Evolutionary conservation across 352 stramenopile genomes (phyloP), one percentile per base, ranked within the genome.

Genomic region (Globisporangium irregulare): DNA sequence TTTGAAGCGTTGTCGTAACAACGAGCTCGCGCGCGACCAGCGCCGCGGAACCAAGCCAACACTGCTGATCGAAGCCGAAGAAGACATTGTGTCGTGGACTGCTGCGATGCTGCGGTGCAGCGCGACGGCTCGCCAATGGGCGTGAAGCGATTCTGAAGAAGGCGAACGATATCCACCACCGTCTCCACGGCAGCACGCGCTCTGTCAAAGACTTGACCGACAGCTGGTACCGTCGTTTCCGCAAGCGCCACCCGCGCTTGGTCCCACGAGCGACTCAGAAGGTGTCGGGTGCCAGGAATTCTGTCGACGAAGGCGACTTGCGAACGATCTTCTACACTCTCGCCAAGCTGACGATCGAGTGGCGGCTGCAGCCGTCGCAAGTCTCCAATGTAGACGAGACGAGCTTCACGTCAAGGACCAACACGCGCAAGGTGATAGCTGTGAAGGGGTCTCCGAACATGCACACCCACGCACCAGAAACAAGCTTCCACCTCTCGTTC

Each of bases 301-400:
- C 12, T 29, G 59, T 57, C n/a, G 41, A 51, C 4, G n/a, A 46
- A 14, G 14, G 32, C 36, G 48, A 50, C 36, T 20, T 68, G 24
- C 62, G 62, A 51, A 10, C 7, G 25, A 9, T 68, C 24, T 68
- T 68, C 32, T 48, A 68, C 14, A 68, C 24, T 9, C 48, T 68
- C 25, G 56, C 50, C n/a, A 68, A 60, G 18, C 27, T 68, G 22
- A 32, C 38, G 22, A 68, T 51, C 25, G 46, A 50, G 38, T 12
- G 22, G 25, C 54, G 50, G 29, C 27, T 48, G 41, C 24, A 68
- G 27, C 27, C 22, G 46, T 61, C 43, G 51, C 15, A 68, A 32
- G 24, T 61, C 24, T 38, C 62, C 51, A 62, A 68, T 15, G 51
- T 68, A 22, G 38, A 68, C 20, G 46, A 68, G 51, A 61, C 62